Evolutionary conservation across 805 yeast genomes (phyloP).

Genomic region (Blastobotrys terrestris): DNA sequence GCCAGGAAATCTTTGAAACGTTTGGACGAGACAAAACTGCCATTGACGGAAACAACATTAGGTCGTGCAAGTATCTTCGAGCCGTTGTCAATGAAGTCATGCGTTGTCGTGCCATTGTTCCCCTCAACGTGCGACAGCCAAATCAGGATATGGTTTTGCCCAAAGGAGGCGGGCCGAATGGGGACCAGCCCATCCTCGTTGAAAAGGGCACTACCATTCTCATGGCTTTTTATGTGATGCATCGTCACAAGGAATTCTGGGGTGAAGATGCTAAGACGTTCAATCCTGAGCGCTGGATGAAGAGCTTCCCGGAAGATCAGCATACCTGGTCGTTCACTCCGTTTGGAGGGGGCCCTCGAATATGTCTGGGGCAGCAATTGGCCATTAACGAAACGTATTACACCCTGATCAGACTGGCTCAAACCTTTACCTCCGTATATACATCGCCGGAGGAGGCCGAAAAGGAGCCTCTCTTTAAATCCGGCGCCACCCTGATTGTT

Average conservation of each 20-base stretch:
- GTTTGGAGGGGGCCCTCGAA: conserved; percentile 47
- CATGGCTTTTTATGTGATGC: conserved; percentile 36
- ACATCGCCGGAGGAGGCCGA: background rate
- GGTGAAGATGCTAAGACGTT: conserved; percentile 39
- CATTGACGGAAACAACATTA: conserved; percentile 37
- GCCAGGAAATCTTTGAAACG: conserved; percentile 21
- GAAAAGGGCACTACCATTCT: conserved; percentile 35
- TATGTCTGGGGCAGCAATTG: conserved; percentile 46
- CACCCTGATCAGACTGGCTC: conserved; percentile 35
- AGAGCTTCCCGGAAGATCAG: conserved; percentile 31
- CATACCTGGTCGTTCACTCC: conserved; percentile 42
- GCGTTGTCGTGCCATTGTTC: conserved; percentile 48
- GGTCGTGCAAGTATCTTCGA: conserved; percentile 39
- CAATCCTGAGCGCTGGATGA: conserved; percentile 40
- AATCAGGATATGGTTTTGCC: conserved; percentile 40
- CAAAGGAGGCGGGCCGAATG: conserved; percentile 40
- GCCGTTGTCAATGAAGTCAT: conserved; percentile 40
- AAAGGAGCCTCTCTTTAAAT: background rate
- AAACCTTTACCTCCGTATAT: conserved; percentile 20
- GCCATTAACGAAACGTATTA: conserved; percentile 43
- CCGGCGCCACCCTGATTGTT: background rate
- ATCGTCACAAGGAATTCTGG: conserved; percentile 33
- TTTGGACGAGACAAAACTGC: conserved; percentile 22
- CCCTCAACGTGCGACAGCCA: conserved; percentile 39
- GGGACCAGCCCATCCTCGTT: conserved; percentile 31